Evolutionary conservation across 768 basidiomycete genomes (phyloP).

Genomic region (Heimioporus sp.): DNA sequence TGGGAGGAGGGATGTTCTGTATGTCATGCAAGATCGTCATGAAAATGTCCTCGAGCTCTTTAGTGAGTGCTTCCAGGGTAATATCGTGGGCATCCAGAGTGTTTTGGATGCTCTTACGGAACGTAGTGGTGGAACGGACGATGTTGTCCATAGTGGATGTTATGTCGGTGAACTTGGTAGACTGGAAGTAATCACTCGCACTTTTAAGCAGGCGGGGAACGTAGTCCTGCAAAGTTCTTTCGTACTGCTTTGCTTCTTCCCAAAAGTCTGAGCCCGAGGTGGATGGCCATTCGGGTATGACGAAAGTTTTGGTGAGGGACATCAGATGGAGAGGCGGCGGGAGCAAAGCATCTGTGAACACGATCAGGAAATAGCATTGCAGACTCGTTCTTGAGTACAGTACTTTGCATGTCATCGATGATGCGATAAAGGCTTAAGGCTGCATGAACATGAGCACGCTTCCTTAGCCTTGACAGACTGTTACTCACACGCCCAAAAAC

Average conservation of each 20-base stretch:
- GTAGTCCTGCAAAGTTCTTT: not conserved
- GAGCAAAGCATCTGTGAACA: not conserved
- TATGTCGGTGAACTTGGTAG: constrained; percentile 6
- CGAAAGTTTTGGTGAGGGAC: not conserved
- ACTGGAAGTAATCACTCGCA: not conserved
- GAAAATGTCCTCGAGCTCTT: constrained; percentile 14
- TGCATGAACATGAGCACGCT: not conserved
- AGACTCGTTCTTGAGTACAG: not conserved
- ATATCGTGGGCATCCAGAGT: constrained; percentile 4
- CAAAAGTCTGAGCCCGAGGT: constrained; percentile 6
- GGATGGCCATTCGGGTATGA: not conserved
- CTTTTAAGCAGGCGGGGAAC: constrained; percentile 4
- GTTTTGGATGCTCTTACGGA: constrained; percentile 9
- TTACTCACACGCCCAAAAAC: no score
- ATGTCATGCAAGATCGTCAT: not conserved
- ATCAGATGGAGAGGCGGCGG: not conserved
- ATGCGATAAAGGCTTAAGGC: not conserved
- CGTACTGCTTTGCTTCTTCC: constrained; percentile 6
- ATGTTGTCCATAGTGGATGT: constrained; percentile 5
- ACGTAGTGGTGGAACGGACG: constrained; percentile 7
- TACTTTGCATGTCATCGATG: constrained; percentile 3
- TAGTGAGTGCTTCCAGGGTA: constrained; percentile 3
- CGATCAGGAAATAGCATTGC: not conserved
- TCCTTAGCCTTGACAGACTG: no score
- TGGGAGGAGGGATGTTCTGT: not conserved